Conservation (phyloP, 441 rosid species). For the Adansonia rubrostipa region DNA sequence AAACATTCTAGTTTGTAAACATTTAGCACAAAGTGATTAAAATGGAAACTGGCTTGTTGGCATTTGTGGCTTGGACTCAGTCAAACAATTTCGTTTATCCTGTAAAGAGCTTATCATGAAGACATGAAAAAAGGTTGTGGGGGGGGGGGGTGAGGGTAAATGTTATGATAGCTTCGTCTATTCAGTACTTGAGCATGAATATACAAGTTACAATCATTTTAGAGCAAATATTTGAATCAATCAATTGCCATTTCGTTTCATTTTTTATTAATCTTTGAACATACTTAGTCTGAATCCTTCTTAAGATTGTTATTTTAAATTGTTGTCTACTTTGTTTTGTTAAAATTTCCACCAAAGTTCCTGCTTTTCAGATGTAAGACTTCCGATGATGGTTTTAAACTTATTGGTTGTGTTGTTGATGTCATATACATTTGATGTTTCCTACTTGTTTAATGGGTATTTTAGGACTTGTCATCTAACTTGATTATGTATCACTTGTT, state of each 20-base stretch:
- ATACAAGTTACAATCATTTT: neutral
- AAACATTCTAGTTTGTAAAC: neutral
- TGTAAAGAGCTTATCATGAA: neutral
- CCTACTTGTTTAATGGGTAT: neutral
- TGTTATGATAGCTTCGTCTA: neutral
- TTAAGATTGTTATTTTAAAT: neutral
- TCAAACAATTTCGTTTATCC: neutral
- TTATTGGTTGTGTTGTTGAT: neutral
- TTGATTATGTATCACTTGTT: slow-evolving; percentile 16
- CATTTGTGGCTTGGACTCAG: slow-evolving; percentile 14
- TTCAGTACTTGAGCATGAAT: slow-evolving; percentile 3
- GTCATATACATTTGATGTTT: neutral
- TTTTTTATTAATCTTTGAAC: neutral
- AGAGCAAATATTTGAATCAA: slow-evolving; percentile 6
- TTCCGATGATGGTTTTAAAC: neutral
- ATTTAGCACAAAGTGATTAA: slow-evolving; percentile 17
- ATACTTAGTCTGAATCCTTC: neutral
- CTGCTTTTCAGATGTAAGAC: neutral
- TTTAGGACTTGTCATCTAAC: slow-evolving; percentile 18
- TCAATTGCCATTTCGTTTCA: neutral
- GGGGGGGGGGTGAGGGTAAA: neutral
- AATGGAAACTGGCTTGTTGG: slow-evolving; percentile 3
- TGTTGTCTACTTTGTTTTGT: neutral
- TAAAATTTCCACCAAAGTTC: neutral
- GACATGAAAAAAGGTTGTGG: neutral